Percentiles rank a stretch among this genome's conserved stretches.
Evolutionary conservation across 2,329 filamentous ascomycete species (phyloP).

Genomic region (Metarhizium brunneum): DNA sequence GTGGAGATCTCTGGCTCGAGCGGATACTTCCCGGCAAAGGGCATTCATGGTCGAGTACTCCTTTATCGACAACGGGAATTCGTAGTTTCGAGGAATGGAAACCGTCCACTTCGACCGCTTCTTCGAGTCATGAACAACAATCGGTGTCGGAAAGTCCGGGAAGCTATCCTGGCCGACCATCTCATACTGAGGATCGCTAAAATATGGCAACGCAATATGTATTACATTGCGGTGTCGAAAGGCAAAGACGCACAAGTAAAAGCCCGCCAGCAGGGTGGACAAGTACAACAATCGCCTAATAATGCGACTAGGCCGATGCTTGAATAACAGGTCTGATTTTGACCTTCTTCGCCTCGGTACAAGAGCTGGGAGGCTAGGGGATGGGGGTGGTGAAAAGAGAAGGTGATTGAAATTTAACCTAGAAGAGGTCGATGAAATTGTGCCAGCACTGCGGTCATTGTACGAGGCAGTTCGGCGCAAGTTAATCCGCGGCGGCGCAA

Average conservation of each 20-base stretch:
- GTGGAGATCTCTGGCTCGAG: conserved; percentile 40
- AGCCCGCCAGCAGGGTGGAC: conserved; percentile 35
- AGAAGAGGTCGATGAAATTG: conserved; percentile 51
- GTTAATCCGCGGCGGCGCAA: conserved; percentile 47
- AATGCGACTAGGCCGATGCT: conserved; percentile 45
- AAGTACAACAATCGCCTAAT: conserved; percentile 48
- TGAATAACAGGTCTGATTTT: conserved; percentile 30
- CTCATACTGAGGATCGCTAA: conserved; percentile 46
- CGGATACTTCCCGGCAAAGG: conserved; percentile 56
- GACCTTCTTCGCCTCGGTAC: conserved; percentile 57
- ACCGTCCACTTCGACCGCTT: conserved; percentile 70
- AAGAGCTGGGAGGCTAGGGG: conserved; percentile 60
- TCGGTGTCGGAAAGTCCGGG: conserved; percentile 64
- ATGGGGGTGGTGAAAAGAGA: conserved; percentile 58
- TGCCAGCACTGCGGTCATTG: conserved; percentile 31
- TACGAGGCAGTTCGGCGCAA: conserved; percentile 51
- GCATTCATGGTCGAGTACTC: conserved; percentile 63
- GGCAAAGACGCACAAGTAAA: conserved; percentile 34
- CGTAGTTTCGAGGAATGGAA: conserved; percentile 57
- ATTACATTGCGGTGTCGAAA: conserved; percentile 19
- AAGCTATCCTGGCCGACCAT: conserved; percentile 56
- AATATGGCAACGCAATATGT: conserved; percentile 30
- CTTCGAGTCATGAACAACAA: conserved; percentile 56
- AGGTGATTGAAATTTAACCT: conserved; percentile 60
- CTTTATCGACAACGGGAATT: conserved; percentile 56